Base-by-base conservation (phyloP, 371 early-diverging fungal species). In the Apophysomyces trapeziformis region DNA sequence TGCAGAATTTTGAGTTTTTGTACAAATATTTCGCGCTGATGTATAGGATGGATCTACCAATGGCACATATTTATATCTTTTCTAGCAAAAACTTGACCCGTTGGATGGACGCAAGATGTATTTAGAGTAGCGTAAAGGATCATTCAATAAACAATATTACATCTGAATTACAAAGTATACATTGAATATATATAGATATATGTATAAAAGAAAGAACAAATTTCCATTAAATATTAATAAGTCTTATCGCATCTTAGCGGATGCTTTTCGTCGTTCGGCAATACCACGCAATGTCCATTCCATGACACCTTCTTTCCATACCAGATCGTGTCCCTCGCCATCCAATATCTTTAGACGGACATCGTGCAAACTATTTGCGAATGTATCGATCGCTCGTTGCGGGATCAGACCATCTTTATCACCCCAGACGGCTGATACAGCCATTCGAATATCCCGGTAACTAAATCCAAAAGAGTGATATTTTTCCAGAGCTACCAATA, bases 241-340 rank as follows among this genome's bases (percentile, higher is more conserved):
- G 54, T 50, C 5, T 21, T 50, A 50, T 26, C 54, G 54, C 4
- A 50, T 5, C 21, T n/a, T 32, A 18, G 54, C 16, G 9, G 54
- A 50, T 21, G 35, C 11, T 21, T 50, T 50, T 67, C 69, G 66
- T 38, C 69, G 69, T 38, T 79, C 78, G 13, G 73, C 62, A 38
- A 80, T 72, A 36, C 81, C 81, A 37, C 81, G 71, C 36, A 83
- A 68, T 13, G 84, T 76, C 81, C 81, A 83, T 62, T 77, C 81
- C 77, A 83, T 78, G 8, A 83, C 84, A 8, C 84, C 84, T 72
- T 83, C 84, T 47, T 83, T 83, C 84, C 84, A 83, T 21, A 83
- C 79, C 13, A 83, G 58, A 68, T 80, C 81, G 72, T 83, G 84
- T 0, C 77, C 78, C 67, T 83, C 84, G 7, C 81, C 79, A 45